phyloP scores from a whole-genome alignment of 2,329 filamentous ascomycete species.

The Orbilia blumenaviensis region DNA sequence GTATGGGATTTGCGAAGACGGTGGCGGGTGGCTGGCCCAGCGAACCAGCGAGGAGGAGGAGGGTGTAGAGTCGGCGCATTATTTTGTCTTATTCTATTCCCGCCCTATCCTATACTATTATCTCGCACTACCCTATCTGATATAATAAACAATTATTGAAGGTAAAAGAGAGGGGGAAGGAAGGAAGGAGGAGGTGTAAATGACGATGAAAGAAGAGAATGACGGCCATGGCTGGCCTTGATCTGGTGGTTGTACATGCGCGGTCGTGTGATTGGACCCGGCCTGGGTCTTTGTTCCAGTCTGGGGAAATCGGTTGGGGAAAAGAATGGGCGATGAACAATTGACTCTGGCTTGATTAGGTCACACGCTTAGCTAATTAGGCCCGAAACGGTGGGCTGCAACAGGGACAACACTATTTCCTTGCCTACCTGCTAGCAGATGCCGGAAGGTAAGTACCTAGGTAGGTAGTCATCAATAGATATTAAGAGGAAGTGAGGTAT shows the following conservation, averaged over 20 bases:
- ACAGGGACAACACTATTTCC: too few species aligned
- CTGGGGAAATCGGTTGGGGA: slow-evolving; percentile 17
- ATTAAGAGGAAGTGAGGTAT: too few species aligned
- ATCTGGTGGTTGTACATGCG: not conserved
- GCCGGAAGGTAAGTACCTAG: too few species aligned
- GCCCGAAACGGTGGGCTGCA: too few species aligned
- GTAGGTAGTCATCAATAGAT: too few species aligned
- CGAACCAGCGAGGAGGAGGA: not conserved
- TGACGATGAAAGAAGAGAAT: not conserved
- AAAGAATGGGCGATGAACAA: not conserved
- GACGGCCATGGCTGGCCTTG: not conserved
- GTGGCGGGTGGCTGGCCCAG: not conserved
- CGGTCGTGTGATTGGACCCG: slow-evolving; percentile 13
- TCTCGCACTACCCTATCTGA: too few species aligned
- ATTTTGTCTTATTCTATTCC: too few species aligned
- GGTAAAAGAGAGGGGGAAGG: not conserved
- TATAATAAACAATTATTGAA: too few species aligned
- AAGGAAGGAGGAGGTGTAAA: not conserved
- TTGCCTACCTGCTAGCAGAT: too few species aligned
- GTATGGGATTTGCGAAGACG: slow-evolving; percentile 35
- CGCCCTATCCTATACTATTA: too few species aligned
- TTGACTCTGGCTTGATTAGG: not conserved
- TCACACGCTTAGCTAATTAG: not conserved
- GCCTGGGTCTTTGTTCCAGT: not conserved
- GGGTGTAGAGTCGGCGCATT: slow-evolving; percentile 9